Conservation (phyloP, 306 rosid genomes). For the Aeschynomene evenia region DNA sequence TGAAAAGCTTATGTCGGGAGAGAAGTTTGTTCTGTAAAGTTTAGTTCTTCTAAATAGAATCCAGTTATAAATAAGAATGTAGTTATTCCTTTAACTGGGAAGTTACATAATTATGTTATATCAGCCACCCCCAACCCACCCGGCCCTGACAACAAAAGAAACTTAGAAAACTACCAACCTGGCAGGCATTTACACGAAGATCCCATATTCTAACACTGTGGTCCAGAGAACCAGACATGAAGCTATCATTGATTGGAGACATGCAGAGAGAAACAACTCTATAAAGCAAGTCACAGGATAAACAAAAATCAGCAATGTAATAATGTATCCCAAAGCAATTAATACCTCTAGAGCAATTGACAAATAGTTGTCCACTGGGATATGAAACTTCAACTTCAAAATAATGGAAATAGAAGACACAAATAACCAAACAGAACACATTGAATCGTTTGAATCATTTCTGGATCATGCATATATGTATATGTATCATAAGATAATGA, state of each 20-base stretch:
- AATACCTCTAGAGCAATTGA: not conserved
- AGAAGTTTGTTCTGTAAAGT: not conserved
- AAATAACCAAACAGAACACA: too few species aligned
- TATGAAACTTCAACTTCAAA: too few species aligned
- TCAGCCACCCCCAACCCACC: not conserved
- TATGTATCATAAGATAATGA: too few species aligned
- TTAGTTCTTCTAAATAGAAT: not conserved
- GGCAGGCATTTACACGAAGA: constrained; percentile 97
- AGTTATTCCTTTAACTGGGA: not conserved
- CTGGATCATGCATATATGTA: too few species aligned
- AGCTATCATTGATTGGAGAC: constrained; percentile 98
- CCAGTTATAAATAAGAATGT: not conserved
- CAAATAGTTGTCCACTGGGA: not conserved
- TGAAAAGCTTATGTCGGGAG: constrained; percentile 6
- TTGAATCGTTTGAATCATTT: too few species aligned
- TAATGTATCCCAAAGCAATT: not conserved
- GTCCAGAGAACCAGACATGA: constrained; percentile 97
- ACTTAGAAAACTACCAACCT: constrained; percentile 50
- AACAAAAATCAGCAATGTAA: constrained; percentile 31
- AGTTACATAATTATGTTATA: not conserved
- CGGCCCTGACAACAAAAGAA: not conserved
- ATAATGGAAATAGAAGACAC: too few species aligned
- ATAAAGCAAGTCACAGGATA: constrained; percentile 22
- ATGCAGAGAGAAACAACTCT: constrained; percentile 96
- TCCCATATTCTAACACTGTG: constrained; percentile 97